phyloP scores from a whole-genome alignment of 345 rosid genomes.

The Citrus sp. region DNA sequence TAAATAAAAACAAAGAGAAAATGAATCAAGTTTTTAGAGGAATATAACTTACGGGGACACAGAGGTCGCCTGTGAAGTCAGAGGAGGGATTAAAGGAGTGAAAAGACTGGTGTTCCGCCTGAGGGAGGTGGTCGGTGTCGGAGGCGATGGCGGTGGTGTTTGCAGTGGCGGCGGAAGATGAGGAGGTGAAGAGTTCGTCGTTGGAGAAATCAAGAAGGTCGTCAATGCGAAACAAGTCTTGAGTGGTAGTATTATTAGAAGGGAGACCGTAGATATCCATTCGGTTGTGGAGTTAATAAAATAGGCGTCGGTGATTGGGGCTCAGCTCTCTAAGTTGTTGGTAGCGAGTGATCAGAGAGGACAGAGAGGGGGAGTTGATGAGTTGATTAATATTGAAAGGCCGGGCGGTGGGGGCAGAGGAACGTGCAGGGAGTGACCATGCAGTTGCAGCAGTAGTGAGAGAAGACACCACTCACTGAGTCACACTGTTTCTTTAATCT shows the following conservation, averaged over 20 bases:
- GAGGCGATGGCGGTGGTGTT: constrained; percentile 24
- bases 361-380: neutral
- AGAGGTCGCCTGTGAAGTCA: constrained; percentile 61
- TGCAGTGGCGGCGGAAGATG: constrained; percentile 33
- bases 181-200: constrained; percentile 32
- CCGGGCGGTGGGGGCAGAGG: constrained; percentile 18
- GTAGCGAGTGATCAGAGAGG: neutral
- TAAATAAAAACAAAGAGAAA: neutral
- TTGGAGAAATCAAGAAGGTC: constrained; percentile 55
- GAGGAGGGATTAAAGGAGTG: constrained; percentile 31
- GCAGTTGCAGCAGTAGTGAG: constrained; percentile 21
- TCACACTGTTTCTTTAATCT: neutral
- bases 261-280: constrained; percentile 57
- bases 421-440: constrained; percentile 34
- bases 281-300: neutral
- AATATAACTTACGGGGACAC: constrained; percentile 46
- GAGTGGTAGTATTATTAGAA: constrained; percentile 6
- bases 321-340: neutral
- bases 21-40: neutral
- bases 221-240: constrained; percentile 55
- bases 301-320: neutral
- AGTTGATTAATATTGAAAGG: constrained; percentile 10
- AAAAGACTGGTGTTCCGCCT: constrained; percentile 10
- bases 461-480: neutral
- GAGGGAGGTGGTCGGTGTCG: constrained; percentile 18